Conservation (phyloP, 2,329 filamentous ascomycete genomes). For the Mollisiaceae sp. region DNA sequence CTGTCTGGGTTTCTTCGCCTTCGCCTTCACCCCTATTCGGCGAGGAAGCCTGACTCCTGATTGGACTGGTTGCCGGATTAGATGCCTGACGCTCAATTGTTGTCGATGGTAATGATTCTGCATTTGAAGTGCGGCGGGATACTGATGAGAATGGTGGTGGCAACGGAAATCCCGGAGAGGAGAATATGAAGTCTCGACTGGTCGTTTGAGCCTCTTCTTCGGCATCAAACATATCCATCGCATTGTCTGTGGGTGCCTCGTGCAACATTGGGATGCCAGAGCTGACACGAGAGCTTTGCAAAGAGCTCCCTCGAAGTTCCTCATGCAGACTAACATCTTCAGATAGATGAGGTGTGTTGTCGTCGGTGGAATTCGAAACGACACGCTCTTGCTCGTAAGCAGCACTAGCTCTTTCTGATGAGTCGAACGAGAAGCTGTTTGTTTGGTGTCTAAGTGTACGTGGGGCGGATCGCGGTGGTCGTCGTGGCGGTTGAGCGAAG, state of each 20-base stretch:
- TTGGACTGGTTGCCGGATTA: slow-evolving; percentile 22
- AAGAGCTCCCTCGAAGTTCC: slow-evolving; percentile 37
- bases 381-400: slow-evolving; percentile 40
- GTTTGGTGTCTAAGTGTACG: slow-evolving; percentile 43
- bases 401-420: slow-evolving; percentile 41
- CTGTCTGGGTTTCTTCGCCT: not conserved
- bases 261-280: slow-evolving; percentile 19
- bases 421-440: slow-evolving; percentile 44
- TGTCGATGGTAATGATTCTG: slow-evolving; percentile 29
- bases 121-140: slow-evolving; percentile 33
- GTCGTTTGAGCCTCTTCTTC: slow-evolving; percentile 7
- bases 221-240: not conserved
- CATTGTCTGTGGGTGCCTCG: not conserved
- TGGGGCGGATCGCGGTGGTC: slow-evolving; percentile 26
- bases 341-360: slow-evolving; percentile 24
- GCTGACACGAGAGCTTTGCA: slow-evolving; percentile 31
- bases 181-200: slow-evolving; percentile 22
- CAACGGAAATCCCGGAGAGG: slow-evolving; percentile 30
- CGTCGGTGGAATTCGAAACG: slow-evolving; percentile 32
- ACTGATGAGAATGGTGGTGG: slow-evolving; percentile 42
- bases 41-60: slow-evolving; percentile 20
- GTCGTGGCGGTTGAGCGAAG: slow-evolving; percentile 41
- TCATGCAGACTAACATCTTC: slow-evolving; percentile 34
- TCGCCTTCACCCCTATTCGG: slow-evolving; percentile 6
- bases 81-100: slow-evolving; percentile 11